A percentile compares a stretch with the other conserved stretches of the same genome.
Conservation (phyloP, 2,329 filamentous ascomycete genomes). For the Claviceps quebecensis region DNA sequence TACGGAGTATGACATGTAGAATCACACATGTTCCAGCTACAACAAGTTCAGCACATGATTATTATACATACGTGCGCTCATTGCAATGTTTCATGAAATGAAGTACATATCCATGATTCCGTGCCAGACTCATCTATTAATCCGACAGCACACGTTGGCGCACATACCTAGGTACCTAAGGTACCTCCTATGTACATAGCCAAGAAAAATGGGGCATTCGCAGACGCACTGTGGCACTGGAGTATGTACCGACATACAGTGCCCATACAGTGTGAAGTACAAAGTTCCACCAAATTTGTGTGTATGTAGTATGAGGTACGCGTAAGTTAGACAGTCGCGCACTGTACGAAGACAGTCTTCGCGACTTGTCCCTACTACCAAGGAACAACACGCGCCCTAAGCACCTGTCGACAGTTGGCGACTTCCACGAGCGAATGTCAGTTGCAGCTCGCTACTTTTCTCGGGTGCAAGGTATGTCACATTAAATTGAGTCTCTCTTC, state of each 20-base stretch:
- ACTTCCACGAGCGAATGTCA: not conserved
- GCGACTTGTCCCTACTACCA: not conserved
- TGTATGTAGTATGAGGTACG: not conserved
- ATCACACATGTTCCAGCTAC: no score
- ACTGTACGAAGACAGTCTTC: conserved; percentile 4
- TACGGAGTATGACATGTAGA: no score
- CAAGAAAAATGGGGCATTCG: not conserved
- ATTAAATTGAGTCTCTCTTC: no score
- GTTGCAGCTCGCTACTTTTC: not conserved
- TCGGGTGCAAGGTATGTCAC: conserved; percentile 3
- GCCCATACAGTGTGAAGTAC: not conserved
- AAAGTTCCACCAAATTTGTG: not conserved
- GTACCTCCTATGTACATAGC: not conserved
- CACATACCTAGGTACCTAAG: no score
- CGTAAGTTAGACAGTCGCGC: conserved; percentile 1
- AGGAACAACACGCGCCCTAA: conserved; percentile 2
- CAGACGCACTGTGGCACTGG: no score
- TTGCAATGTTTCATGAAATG: no score
- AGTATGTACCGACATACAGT: conserved; percentile 1
- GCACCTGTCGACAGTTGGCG: not conserved
- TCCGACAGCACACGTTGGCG: no score
- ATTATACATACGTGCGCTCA: no score
- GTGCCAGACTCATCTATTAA: no score
- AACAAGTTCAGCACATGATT: no score
- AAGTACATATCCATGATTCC: no score